Conservation (phyloP, 352 stramenopile genomes). For the Lagenidium sp. region DNA sequence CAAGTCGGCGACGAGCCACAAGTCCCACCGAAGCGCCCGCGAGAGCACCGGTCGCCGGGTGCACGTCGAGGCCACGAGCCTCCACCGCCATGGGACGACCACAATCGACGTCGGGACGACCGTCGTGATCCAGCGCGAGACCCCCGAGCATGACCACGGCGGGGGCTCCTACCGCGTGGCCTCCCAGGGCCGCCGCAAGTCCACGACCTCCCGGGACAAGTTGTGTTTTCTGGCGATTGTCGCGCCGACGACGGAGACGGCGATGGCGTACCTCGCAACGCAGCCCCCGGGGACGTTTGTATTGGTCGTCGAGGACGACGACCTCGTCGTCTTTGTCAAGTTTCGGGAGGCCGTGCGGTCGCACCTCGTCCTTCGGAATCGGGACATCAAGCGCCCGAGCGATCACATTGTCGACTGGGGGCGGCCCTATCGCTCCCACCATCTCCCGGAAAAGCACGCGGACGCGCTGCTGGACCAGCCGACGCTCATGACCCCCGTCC, state of each 20-base stretch:
- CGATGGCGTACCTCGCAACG: conserved; percentile 25
- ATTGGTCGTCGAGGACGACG: conserved; percentile 31
- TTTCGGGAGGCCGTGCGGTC: conserved; percentile 33
- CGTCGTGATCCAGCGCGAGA: conserved; percentile 7
- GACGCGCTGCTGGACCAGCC: conserved; percentile 14
- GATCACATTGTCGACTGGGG: conserved; percentile 28
- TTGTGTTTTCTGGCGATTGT: conserved; percentile 42
- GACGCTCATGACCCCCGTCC: conserved; percentile 31
- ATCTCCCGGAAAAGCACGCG: not conserved
- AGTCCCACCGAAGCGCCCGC: conserved; percentile 11
- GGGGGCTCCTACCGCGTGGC: not conserved
- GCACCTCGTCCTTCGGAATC: conserved; percentile 33
- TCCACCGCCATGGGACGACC: not conserved
- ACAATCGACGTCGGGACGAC: conserved; percentile 5
- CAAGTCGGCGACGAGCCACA: too few species aligned
- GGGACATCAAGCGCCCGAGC: conserved; percentile 28
- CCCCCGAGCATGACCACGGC: conserved; percentile 3
- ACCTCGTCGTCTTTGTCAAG: conserved; percentile 44
- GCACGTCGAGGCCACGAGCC: conserved; percentile 6
- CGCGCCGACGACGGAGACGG: conserved; percentile 25
- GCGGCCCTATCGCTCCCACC: conserved; percentile 4
- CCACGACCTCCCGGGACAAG: too few species aligned
- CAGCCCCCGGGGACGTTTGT: conserved; percentile 41
- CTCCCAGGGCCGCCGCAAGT: not conserved
- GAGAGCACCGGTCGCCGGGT: conserved; percentile 12